A percentile compares a stretch with the other conserved stretches of the same genome.
Conservation (phyloP, 768 basidiomycete species). For the Holtermanniella nyarrowii region DNA sequence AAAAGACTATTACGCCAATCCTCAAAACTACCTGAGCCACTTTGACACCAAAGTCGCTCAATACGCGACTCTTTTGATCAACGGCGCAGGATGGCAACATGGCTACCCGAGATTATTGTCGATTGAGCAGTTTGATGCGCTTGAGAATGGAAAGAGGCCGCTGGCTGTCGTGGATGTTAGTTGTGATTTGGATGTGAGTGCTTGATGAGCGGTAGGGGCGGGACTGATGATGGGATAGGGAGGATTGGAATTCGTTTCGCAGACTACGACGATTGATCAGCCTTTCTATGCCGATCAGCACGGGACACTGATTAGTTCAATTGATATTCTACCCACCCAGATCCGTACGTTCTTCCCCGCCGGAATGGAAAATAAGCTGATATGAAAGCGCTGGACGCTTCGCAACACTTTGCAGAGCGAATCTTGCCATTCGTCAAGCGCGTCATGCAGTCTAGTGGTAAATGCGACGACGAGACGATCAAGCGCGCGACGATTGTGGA, state of each 20-base stretch:
- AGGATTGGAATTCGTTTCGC: conserved; percentile 69
- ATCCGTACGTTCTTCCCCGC: conserved; percentile 44
- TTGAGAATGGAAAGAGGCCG: conserved; percentile 47
- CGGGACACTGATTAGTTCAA: conserved; percentile 67
- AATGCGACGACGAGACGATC: conserved; percentile 46
- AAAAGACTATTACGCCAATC: conserved; percentile 61
- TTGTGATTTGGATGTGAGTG: conserved; percentile 67
- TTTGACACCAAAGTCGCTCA: conserved; percentile 73
- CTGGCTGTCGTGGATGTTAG: conserved; percentile 68
- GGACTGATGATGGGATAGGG: conserved; percentile 50
- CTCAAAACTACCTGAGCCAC: conserved; percentile 54
- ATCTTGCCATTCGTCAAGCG: conserved; percentile 60
- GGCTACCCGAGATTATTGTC: conserved; percentile 71
- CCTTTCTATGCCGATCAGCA: conserved; percentile 52
- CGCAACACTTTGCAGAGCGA: conserved; percentile 58
- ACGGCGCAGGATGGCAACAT: conserved; percentile 75
- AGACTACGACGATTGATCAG: conserved; percentile 60
- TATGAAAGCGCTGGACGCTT: conserved; percentile 56
- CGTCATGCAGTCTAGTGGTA: conserved; percentile 45
- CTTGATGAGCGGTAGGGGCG: too few relatives aligned
- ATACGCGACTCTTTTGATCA: conserved; percentile 71
- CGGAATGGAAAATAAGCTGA: not conserved
- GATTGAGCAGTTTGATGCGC: conserved; percentile 52
- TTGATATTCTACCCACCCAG: conserved; percentile 81
- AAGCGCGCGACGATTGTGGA: conserved; percentile 61